Percentiles rank a stretch among this genome's conserved stretches.
These are phyloP conservation scores for Sarcodon sp. DNA, from an alignment of 768 basidiomycete genomes.

Conservation along the genomic window DNA sequence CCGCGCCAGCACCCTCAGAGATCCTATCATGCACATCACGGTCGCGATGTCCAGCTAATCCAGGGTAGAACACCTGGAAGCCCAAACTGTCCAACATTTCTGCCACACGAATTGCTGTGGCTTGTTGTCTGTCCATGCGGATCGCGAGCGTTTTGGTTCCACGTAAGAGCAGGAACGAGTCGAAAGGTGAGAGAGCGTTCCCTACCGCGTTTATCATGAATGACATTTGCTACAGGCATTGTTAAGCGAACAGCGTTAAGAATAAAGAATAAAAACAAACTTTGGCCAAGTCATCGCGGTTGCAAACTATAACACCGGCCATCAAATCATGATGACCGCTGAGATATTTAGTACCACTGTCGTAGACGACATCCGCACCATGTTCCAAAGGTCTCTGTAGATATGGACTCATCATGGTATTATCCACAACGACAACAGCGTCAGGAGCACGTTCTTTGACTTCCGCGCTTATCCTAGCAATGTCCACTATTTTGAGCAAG, in stretches of 20 bases:
- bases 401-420: slow-evolving; percentile 99
- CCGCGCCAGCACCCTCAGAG: slow-evolving; percentile 82
- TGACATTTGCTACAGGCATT: slow-evolving; percentile 52
- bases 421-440: slow-evolving; percentile 84
- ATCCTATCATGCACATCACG: slow-evolving; percentile 85
- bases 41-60: slow-evolving; percentile 69
- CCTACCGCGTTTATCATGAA: slow-evolving; percentile 91
- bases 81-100: slow-evolving; percentile 75
- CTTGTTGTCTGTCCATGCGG: slow-evolving; percentile 91
- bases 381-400: slow-evolving; percentile 90
- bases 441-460: slow-evolving; percentile 75
- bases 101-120: slow-evolving; percentile 72
- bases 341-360: slow-evolving; percentile 95
- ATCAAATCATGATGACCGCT: slow-evolving; percentile 98
- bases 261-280: slow-evolving; percentile 21
- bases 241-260: neutral
- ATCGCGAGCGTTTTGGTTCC: slow-evolving; percentile 94
- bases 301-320: slow-evolving; percentile 92
- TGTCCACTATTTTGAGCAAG: slow-evolving; percentile 86
- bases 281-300: slow-evolving; percentile 83
- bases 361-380: slow-evolving; percentile 95
- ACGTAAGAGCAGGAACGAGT: slow-evolving; percentile 90
- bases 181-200: slow-evolving; percentile 90
- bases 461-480: slow-evolving; percentile 69
- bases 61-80: slow-evolving; percentile 89